Conservation (phyloP, 306 rosid genomes). For the Dicorynia guianensis region DNA sequence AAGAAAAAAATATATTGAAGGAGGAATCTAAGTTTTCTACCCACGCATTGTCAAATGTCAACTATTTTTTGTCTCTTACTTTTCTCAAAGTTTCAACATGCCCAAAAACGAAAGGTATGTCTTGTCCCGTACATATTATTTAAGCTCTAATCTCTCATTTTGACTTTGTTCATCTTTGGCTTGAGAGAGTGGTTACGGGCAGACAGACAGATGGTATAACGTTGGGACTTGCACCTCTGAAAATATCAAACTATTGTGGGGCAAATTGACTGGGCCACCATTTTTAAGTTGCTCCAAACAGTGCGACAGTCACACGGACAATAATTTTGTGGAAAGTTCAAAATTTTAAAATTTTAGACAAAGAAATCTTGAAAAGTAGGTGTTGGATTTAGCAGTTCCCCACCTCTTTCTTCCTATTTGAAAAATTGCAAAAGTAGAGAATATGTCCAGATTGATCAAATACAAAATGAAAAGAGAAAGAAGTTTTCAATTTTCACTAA, state of each 20-base stretch:
- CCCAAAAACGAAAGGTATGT: constrained; percentile 5
- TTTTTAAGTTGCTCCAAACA: constrained; percentile 38
- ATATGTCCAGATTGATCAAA: background rate
- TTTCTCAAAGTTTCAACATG: constrained; percentile 2
- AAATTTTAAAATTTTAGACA: background rate
- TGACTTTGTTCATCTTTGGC: constrained; percentile 22
- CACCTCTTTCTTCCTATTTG: too few relatives aligned
- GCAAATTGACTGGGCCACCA: constrained; percentile 25
- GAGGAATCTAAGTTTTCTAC: background rate
- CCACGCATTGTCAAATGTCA: background rate
- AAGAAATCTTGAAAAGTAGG: constrained; percentile 36
- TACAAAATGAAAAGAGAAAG: too few relatives aligned
- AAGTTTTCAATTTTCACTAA: too few relatives aligned
- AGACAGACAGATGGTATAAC: constrained; percentile 33
- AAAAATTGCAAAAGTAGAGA: constrained; percentile 19
- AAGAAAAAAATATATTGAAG: too few relatives aligned
- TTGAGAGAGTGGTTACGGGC: background rate
- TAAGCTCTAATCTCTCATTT: constrained; percentile 1
- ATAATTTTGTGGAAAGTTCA: constrained; percentile 4
- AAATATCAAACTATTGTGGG: constrained; percentile 34
- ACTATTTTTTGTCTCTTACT: background rate
- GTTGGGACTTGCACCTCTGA: constrained; percentile 41
- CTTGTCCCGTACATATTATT: constrained; percentile 31
- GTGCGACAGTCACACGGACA: constrained; percentile 1
- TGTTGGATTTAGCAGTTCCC: too few relatives aligned